phyloP scores from a whole-genome alignment of 23 red algal species.

The Gracilariopsis chorda region DNA sequence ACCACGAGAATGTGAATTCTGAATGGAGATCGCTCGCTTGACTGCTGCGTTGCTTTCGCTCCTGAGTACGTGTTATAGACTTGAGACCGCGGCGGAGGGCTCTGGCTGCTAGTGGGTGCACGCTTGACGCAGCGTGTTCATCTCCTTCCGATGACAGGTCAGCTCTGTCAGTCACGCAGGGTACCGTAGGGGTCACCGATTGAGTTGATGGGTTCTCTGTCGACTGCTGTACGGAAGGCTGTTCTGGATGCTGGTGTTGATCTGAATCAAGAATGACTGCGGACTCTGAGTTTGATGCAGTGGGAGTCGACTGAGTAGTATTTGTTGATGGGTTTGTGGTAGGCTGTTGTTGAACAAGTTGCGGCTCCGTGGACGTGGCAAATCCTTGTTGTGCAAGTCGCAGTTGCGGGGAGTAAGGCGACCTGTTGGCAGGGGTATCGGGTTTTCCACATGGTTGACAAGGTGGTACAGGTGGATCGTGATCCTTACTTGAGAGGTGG shows the following conservation, averaged over 20 bases:
- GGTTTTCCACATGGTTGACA: not conserved
- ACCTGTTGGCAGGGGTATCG: not conserved
- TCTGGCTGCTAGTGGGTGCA: not conserved
- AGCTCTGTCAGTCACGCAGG: not conserved
- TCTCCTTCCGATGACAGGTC: not conserved
- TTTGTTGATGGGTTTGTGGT: not conserved
- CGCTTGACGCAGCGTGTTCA: not conserved
- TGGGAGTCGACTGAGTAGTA: not conserved
- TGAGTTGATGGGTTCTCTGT: not conserved
- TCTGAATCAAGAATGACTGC: not conserved
- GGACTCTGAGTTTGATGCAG: not conserved
- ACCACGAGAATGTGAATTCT: slow-evolving; percentile 42
- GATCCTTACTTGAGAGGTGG: not conserved
- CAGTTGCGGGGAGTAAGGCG: not conserved
- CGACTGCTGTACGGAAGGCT: not conserved
- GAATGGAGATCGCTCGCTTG: not conserved
- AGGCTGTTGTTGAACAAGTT: not conserved
- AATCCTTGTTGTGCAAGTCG: not conserved
- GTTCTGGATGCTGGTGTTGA: not conserved
- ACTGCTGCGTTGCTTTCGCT: not conserved
- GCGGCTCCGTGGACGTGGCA: not conserved
- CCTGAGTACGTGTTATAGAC: not conserved
- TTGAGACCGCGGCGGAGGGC: not conserved
- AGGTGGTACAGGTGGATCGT: not conserved
- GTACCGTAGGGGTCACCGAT: no score